A percentile compares a stretch with the other conserved stretches of the same genome.
phyloP scores from a whole-genome alignment of 345 rosid species.

The Eucalyptus polybractea region DNA sequence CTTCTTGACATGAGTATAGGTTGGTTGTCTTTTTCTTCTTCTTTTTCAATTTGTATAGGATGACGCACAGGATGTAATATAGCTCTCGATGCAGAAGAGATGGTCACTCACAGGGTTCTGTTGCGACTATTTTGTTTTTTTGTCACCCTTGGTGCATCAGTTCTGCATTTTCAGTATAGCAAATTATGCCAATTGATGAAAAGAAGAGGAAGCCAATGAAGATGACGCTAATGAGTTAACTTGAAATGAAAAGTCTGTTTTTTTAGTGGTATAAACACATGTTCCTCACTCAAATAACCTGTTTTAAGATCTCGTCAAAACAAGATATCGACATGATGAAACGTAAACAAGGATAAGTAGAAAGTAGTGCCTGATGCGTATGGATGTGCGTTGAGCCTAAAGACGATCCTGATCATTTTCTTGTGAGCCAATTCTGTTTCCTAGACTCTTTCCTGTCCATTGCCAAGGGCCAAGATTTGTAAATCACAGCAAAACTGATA shows the following conservation, averaged over 20 bases:
- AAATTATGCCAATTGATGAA: background rate
- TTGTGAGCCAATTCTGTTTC: background rate
- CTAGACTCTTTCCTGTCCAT: background rate
- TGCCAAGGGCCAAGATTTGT: background rate
- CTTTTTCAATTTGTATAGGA: slow-evolving; percentile 31
- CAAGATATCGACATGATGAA: background rate
- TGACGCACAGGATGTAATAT: slow-evolving; percentile 1
- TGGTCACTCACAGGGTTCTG: background rate
- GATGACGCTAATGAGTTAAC: background rate
- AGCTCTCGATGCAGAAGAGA: background rate
- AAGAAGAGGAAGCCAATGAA: background rate
- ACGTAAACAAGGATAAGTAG: background rate
- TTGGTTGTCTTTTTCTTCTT: background rate
- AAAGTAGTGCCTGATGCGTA: background rate
- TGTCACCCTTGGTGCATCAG: background rate
- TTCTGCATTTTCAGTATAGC: background rate
- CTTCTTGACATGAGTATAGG: slow-evolving; percentile 16
- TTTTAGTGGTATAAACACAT: background rate
- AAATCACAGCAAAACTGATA: background rate
- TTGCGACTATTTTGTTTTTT: background rate
- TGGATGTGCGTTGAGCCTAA: background rate
- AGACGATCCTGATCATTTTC: background rate
- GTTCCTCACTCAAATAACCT: background rate
- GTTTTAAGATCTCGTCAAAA: background rate
- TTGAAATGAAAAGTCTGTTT: background rate